Percentiles rank a stretch among this genome's conserved stretches.
These are phyloP conservation scores for Thielaviopsis punctulata DNA, from an alignment of 2,329 filamentous ascomycete genomes.

Conservation along the genomic window DNA sequence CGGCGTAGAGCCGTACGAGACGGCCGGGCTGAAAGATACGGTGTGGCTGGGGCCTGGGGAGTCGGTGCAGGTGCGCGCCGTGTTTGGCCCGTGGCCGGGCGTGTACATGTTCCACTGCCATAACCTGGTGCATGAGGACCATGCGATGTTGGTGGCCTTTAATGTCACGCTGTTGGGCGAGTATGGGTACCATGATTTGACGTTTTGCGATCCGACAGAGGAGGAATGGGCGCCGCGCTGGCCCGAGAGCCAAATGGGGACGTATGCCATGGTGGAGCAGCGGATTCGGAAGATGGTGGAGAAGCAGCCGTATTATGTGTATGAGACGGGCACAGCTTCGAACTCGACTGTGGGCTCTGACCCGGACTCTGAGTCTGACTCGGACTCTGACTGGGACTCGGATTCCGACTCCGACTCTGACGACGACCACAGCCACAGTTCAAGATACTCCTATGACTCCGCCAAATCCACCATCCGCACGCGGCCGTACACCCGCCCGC, in stretches of 20 bases:
- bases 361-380: neutral
- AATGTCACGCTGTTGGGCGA: slow-evolving; percentile 23
- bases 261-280: neutral
- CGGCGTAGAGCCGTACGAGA: slow-evolving; percentile 33
- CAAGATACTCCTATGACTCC: too few species aligned
- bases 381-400: neutral
- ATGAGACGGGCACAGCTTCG: neutral
- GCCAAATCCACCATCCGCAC: neutral
- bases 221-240: slow-evolving; percentile 17
- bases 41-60: slow-evolving; percentile 36
- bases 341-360: neutral
- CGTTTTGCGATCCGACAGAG: slow-evolving; percentile 24
- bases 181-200: slow-evolving; percentile 23
- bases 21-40: slow-evolving; percentile 37
- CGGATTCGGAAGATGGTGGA: slow-evolving; percentile 4
- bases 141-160: slow-evolving; percentile 30
- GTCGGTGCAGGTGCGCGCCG: slow-evolving; percentile 30
- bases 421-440: neutral
- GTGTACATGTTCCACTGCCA: slow-evolving; percentile 33
- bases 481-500: too few species aligned
- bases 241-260: neutral
- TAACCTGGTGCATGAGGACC: slow-evolving; percentile 28
- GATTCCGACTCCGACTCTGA: neutral
- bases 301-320: slow-evolving; percentile 8
- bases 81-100: slow-evolving; percentile 36